phyloP scores from a whole-genome alignment of 163 green algal genomes.

The Volvox carteri region DNA sequence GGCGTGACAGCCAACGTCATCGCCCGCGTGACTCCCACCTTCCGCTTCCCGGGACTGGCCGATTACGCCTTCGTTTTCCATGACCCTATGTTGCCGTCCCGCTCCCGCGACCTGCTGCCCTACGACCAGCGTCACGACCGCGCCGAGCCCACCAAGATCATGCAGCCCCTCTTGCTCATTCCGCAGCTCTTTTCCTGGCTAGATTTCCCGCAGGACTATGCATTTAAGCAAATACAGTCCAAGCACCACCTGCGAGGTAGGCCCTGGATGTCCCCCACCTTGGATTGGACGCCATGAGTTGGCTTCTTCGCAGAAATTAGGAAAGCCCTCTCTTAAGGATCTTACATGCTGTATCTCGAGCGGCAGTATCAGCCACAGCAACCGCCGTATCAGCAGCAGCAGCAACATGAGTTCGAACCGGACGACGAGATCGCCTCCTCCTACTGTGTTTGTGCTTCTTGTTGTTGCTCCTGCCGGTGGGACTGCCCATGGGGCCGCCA shows the following conservation, averaged over 20 bases:
- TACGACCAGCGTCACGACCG: slow-evolving; percentile 52
- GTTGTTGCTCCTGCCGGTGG: no score
- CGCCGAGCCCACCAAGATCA: slow-evolving; percentile 63
- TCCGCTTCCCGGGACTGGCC: slow-evolving; percentile 72
- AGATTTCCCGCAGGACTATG: slow-evolving; percentile 73
- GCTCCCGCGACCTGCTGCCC: slow-evolving; percentile 9
- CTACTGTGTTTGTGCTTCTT: no score
- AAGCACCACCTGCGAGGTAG: slow-evolving; percentile 5
- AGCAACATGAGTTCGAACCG: no score
- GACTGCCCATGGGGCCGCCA: no score
- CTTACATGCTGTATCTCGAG: no score
- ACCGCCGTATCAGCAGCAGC: no score
- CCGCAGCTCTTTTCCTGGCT: slow-evolving; percentile 73
- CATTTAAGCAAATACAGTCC: slow-evolving; percentile 59
- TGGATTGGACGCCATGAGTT: no score
- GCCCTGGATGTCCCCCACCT: no score
- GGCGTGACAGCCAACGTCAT: slow-evolving; percentile 47
- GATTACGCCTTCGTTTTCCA: slow-evolving; percentile 75
- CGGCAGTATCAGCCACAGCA: no score
- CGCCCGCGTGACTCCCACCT: slow-evolving; percentile 42
- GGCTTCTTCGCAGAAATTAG: no score
- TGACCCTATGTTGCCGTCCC: slow-evolving; percentile 38
- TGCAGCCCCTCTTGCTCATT: slow-evolving; percentile 67
- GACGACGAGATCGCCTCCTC: no score
- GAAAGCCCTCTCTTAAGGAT: no score